Evolutionary conservation across 164 flowering plant genomes (phyloP).

Genomic region (Dillenia suffruticosa): DNA sequence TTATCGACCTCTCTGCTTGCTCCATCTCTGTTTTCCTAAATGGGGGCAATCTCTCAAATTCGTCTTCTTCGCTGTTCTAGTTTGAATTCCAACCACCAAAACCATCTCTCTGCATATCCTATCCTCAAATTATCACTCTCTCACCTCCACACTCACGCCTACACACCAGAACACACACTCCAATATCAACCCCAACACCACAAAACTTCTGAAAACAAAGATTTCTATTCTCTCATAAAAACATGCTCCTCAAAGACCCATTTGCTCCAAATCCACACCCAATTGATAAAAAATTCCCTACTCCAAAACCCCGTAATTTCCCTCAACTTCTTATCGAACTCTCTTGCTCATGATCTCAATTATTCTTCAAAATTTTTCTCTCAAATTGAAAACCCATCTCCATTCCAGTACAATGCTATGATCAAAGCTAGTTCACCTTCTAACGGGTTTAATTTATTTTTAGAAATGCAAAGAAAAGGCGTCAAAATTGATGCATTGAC

Average conservation of each 20-base stretch:
- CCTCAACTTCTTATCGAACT: constrained; percentile 36
- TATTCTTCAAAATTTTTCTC: constrained; percentile 42
- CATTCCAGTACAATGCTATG: constrained; percentile 40
- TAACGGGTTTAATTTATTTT: constrained; percentile 39
- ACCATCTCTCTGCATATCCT: neutral
- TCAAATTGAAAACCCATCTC: constrained; percentile 30
- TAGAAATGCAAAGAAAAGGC: constrained; percentile 36
- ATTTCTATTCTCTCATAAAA: constrained; percentile 33
- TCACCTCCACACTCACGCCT: neutral
- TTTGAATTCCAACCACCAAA: neutral
- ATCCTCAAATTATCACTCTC: neutral
- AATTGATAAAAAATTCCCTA: constrained; percentile 39
- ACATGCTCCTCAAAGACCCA: constrained; percentile 38
- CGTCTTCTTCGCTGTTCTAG: too few species aligned
- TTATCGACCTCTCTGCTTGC: too few species aligned
- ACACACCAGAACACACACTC: neutral
- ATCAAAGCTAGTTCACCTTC: constrained; percentile 55
- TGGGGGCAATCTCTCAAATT: too few species aligned
- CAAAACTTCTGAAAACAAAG: constrained; percentile 4
- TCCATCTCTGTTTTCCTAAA: too few species aligned
- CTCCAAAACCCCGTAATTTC: constrained; percentile 31
- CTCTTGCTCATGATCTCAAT: constrained; percentile 21
- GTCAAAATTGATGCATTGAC: constrained; percentile 37
- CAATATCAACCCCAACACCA: neutral
- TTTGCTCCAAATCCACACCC: constrained; percentile 63